Percentiles rank a stretch among this genome's conserved stretches.
Conservation (phyloP, 2,329 filamentous ascomycete genomes). For the Mycosphaerella sp. region DNA sequence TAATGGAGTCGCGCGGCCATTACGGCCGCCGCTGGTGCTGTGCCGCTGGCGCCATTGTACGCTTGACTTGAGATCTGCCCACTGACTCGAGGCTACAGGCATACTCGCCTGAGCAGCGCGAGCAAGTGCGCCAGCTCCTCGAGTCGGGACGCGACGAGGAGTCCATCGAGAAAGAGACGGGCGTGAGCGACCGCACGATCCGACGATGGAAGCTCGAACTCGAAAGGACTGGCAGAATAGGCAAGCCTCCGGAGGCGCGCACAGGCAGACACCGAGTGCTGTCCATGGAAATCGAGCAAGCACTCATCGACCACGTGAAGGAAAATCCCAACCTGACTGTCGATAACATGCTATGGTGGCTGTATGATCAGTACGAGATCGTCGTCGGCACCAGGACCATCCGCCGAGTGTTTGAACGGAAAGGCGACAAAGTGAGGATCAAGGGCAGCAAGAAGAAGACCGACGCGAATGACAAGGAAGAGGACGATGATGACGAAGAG, state of each 20-base stretch:
- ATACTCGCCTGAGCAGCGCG: slow-evolving; percentile 23
- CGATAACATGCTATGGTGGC: slow-evolving; percentile 38
- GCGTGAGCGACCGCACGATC: slow-evolving; percentile 33
- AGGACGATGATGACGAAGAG: slow-evolving; percentile 15
- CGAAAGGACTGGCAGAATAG: slow-evolving; percentile 35
- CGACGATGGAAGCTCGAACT: slow-evolving; percentile 35
- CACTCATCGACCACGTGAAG: slow-evolving; percentile 34
- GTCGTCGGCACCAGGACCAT: slow-evolving; percentile 36
- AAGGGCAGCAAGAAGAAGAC: slow-evolving; percentile 22
- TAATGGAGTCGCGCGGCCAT: not conserved
- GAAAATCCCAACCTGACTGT: slow-evolving; percentile 34
- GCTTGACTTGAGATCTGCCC: not conserved
- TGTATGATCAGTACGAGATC: slow-evolving; percentile 35
- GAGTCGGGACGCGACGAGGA: slow-evolving; percentile 34
- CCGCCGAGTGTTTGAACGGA: slow-evolving; percentile 35
- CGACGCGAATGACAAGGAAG: slow-evolving; percentile 18
- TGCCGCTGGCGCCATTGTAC: not conserved
- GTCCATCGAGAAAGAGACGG: slow-evolving; percentile 34
- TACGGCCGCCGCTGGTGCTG: not conserved
- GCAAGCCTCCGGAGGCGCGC: slow-evolving; percentile 35
- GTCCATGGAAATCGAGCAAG: slow-evolving; percentile 33
- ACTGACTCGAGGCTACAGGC: slow-evolving; percentile 13
- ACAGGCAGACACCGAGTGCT: slow-evolving; percentile 35
- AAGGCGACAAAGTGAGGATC: slow-evolving; percentile 30
- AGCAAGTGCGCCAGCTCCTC: slow-evolving; percentile 29